Percentiles rank a stretch among this genome's conserved stretches.
phyloP scores from a whole-genome alignment of 106 monocot species.

The Allium cepa region DNA sequence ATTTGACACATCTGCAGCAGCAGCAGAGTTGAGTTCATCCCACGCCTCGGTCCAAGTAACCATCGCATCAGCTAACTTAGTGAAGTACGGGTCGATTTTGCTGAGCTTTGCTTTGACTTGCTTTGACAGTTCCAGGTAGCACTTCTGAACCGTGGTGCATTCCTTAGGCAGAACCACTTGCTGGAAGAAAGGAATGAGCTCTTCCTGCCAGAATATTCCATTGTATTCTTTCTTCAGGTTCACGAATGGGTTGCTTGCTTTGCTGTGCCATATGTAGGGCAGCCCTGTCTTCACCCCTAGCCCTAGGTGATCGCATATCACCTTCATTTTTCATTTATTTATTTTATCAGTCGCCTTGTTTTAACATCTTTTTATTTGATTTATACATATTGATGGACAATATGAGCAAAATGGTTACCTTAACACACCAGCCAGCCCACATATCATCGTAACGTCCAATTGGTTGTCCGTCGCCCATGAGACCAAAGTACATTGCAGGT shows the following conservation, averaged over 20 bases:
- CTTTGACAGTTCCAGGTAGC: conserved; percentile 44
- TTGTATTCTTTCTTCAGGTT: conserved; percentile 62
- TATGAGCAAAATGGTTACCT: conserved; percentile 18
- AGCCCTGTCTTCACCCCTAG: neutral
- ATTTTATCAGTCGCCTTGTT: neutral
- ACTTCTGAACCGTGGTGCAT: conserved; percentile 42
- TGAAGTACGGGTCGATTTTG: conserved; percentile 47
- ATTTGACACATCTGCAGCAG: conserved; percentile 11
- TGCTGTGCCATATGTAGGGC: conserved; percentile 4
- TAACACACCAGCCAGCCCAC: conserved; percentile 77
- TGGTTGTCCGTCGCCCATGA: conserved; percentile 79
- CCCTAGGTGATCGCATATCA: conserved; percentile 1
- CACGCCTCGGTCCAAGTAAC: conserved; percentile 55
- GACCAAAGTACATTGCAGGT: conserved; percentile 75
- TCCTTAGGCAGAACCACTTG: conserved; percentile 32
- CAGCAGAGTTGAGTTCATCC: conserved; percentile 43
- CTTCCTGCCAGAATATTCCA: conserved; percentile 61
- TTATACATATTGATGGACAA: neutral
- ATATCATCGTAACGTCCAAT: conserved; percentile 76
- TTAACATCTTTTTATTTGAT: neutral
- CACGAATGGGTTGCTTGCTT: conserved; percentile 59
- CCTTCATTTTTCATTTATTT: conserved; percentile 22
- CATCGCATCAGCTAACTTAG: conserved; percentile 52
- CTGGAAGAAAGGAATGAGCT: conserved; percentile 63
- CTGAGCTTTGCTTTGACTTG: conserved; percentile 41